phyloP scores from a whole-genome alignment of 306 rosid species.

The Fragaria ananassa region DNA sequence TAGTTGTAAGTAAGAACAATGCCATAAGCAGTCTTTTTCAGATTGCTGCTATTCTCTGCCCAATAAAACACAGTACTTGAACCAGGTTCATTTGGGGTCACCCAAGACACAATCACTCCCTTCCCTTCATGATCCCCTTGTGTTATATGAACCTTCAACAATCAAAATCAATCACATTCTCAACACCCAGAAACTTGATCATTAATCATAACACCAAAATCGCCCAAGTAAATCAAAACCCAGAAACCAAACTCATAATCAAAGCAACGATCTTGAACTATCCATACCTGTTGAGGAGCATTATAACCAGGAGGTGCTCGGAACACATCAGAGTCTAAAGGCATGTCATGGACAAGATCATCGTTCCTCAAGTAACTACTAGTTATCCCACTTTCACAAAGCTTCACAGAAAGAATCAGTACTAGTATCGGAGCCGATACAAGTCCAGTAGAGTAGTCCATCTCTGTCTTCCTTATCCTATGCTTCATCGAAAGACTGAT shows the following conservation, averaged over 20 bases:
- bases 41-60: constrained; percentile 44
- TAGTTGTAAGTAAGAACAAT: constrained; percentile 45
- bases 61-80: constrained; percentile 55
- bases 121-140: constrained; percentile 79
- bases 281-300: constrained; percentile 69
- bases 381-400: constrained; percentile 52
- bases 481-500: neutral
- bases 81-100: constrained; percentile 66
- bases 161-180: neutral
- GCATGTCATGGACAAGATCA: constrained; percentile 47
- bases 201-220: neutral
- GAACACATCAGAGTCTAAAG: constrained; percentile 59
- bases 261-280: neutral
- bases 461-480: neutral
- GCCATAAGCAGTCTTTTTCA: constrained; percentile 39
- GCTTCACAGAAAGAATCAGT: constrained; percentile 19
- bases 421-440: constrained; percentile 25
- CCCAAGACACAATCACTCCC: constrained; percentile 81
- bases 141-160: constrained; percentile 77
- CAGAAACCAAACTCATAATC: constrained; percentile 10
- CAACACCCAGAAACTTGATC: neutral
- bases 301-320: constrained; percentile 59
- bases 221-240: neutral
- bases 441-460: constrained; percentile 1
- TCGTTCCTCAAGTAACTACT: constrained; percentile 40